Percentiles rank a stretch among this genome's conserved stretches.
Evolutionary conservation across 352 stramenopile genomes (phyloP).

Genomic region (Phytophthora quininea): DNA sequence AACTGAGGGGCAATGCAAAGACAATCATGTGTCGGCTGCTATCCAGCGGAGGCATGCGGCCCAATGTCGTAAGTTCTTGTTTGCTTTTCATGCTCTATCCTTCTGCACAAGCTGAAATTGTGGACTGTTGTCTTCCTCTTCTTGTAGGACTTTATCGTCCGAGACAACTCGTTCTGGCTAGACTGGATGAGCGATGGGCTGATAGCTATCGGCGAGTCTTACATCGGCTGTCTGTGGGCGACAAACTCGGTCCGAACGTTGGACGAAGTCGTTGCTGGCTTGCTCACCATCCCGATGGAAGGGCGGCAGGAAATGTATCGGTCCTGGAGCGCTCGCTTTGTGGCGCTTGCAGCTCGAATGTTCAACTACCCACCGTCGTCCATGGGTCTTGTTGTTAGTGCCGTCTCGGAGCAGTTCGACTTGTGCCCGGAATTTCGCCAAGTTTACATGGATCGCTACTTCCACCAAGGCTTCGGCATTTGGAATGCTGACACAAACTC

Average conservation of each 20-base stretch:
- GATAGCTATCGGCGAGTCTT: constrained; percentile 83
- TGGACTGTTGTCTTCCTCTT: constrained; percentile 5
- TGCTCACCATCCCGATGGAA: constrained; percentile 85
- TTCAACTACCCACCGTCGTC: constrained; percentile 84
- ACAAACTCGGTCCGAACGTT: constrained; percentile 58
- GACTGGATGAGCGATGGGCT: constrained; percentile 89
- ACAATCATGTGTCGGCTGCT: constrained; percentile 78
- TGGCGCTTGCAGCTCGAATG: constrained; percentile 70
- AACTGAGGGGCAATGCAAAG: constrained; percentile 69
- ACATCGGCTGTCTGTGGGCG: constrained; percentile 77
- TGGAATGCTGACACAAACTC: constrained; percentile 54
- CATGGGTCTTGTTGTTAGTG: constrained; percentile 66
- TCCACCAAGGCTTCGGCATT: constrained; percentile 79
- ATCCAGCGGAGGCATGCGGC: constrained; percentile 60
- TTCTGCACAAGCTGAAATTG: neutral
- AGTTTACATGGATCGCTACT: constrained; percentile 79
- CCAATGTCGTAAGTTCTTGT: constrained; percentile 46
- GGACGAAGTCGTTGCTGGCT: constrained; percentile 71
- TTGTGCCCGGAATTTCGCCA: constrained; percentile 69
- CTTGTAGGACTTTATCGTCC: constrained; percentile 75
- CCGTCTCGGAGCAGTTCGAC: constrained; percentile 79
- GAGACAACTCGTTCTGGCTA: constrained; percentile 82
- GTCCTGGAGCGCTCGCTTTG: constrained; percentile 79
- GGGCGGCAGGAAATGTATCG: constrained; percentile 87
- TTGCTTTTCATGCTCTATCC: neutral